These are phyloP conservation scores for Kalaharituber pfeilii DNA, from an alignment of 2,329 filamentous ascomycete genomes.

Conservation along the genomic window DNA sequence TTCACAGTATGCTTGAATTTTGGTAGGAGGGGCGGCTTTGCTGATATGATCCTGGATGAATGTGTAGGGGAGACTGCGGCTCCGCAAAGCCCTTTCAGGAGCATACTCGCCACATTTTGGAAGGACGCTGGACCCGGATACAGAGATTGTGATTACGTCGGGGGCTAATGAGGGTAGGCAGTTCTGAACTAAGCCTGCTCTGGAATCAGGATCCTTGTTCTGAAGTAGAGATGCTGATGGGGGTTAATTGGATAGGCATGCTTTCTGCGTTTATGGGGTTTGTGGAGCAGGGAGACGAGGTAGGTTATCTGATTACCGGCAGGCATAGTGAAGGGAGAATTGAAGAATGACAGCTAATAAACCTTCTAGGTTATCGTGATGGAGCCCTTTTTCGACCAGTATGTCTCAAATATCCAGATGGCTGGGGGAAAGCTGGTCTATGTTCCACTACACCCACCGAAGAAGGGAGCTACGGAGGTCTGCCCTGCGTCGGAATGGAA, in stretches of 20 bases:
- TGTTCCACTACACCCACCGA: constrained; percentile 81
- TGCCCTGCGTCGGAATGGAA: constrained; percentile 78
- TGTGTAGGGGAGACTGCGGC: constrained; percentile 54
- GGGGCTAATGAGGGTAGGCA: constrained; percentile 57
- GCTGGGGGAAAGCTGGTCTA: constrained; percentile 87
- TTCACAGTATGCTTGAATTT: too few species aligned
- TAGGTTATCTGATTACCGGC: too few species aligned
- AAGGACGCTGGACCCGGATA: constrained; percentile 64
- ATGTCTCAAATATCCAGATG: constrained; percentile 98
- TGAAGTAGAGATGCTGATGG: too few species aligned
- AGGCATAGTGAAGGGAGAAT: too few species aligned
- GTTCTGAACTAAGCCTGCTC: not conserved
- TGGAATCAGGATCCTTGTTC: too few species aligned
- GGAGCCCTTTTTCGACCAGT: constrained; percentile 98
- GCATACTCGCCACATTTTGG: constrained; percentile 86
- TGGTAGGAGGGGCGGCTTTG: not conserved
- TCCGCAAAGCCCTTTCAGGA: constrained; percentile 84
- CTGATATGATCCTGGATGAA: constrained; percentile 2
- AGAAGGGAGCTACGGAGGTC: constrained; percentile 58
- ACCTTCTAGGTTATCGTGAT: constrained; percentile 98
- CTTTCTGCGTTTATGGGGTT: constrained; percentile 96
- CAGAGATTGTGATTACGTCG: constrained; percentile 86
- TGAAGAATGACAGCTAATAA: too few species aligned
- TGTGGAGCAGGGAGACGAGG: constrained; percentile 80
- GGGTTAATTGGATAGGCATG: constrained; percentile 45